Conservation (phyloP, 495 filamentous ascomycete species). For the Penicillium simplicissimum region DNA sequence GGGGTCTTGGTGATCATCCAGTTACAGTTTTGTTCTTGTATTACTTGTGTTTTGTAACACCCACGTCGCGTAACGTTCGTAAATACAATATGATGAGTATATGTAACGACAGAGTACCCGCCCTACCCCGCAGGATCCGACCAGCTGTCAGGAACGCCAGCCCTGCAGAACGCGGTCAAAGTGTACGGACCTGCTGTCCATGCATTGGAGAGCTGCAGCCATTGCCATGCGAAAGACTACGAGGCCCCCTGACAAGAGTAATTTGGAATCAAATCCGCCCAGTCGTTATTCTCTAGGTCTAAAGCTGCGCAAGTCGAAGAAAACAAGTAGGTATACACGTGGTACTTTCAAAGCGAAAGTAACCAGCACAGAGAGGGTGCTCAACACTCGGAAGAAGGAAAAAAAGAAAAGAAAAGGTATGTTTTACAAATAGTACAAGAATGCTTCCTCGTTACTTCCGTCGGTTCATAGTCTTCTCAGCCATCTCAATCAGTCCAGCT, state of each 20-base stretch:
- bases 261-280: background rate
- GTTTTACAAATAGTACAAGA: conserved; percentile 25
- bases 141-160: conserved; percentile 30
- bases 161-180: background rate
- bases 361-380: conserved; percentile 10
- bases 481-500: conserved; percentile 87
- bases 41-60: background rate
- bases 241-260: background rate
- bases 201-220: background rate
- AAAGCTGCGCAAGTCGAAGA: conserved; percentile 16
- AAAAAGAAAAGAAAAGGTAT: conserved; percentile 20
- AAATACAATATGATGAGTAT: background rate
- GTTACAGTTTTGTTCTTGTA: conserved; percentile 7
- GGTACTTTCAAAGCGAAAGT: conserved; percentile 18
- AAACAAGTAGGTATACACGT: conserved; percentile 26
- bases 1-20: conserved; percentile 6
- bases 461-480: conserved; percentile 84
- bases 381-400: background rate
- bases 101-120: background rate
- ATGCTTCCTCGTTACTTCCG: conserved; percentile 61
- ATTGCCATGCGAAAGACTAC: background rate
- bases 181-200: background rate
- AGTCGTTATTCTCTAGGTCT: conserved; percentile 11
- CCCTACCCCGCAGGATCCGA: conserved; percentile 28
- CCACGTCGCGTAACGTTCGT: background rate